These are phyloP conservation scores for Meyerozyma guilliermondii DNA, from an alignment of 1,139 yeast species.

Conservation along the genomic window DNA sequence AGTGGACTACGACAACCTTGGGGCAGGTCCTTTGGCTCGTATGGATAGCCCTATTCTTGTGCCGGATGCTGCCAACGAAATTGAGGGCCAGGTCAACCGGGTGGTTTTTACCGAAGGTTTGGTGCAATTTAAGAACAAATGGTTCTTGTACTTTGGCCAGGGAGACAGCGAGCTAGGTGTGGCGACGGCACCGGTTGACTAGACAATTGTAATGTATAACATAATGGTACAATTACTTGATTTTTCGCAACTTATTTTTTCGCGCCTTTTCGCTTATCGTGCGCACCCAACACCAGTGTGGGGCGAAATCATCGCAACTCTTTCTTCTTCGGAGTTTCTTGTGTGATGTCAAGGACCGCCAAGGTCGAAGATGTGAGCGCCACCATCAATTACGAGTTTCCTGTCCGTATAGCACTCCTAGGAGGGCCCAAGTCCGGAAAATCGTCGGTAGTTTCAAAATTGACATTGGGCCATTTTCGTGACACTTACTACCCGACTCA, in stretches of 20 bases:
- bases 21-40: slow-evolving; percentile 34
- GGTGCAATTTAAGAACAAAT: slow-evolving; percentile 38
- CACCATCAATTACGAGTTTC: slow-evolving; percentile 12
- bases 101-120: slow-evolving; percentile 44
- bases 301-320: too few relatives aligned
- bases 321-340: not conserved
- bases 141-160: slow-evolving; percentile 43
- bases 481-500: slow-evolving; percentile 68
- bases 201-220: not conserved
- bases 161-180: slow-evolving; percentile 43
- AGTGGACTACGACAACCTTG: slow-evolving; percentile 35
- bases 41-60: slow-evolving; percentile 32
- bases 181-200: slow-evolving; percentile 26
- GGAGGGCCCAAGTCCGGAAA: slow-evolving; percentile 54
- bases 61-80: slow-evolving; percentile 35
- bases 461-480: slow-evolving; percentile 42
- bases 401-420: slow-evolving; percentile 51
- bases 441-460: slow-evolving; percentile 46
- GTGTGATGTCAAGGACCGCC: not conserved
- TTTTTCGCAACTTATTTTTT: not conserved
- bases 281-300: too few relatives aligned
- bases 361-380: not conserved
- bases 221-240: not conserved
- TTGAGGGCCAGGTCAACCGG: slow-evolving; percentile 37
- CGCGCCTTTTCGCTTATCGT: too few relatives aligned